Evolutionary conservation across 345 rosid genomes (phyloP).

Genomic region (Populus davidiana): DNA sequence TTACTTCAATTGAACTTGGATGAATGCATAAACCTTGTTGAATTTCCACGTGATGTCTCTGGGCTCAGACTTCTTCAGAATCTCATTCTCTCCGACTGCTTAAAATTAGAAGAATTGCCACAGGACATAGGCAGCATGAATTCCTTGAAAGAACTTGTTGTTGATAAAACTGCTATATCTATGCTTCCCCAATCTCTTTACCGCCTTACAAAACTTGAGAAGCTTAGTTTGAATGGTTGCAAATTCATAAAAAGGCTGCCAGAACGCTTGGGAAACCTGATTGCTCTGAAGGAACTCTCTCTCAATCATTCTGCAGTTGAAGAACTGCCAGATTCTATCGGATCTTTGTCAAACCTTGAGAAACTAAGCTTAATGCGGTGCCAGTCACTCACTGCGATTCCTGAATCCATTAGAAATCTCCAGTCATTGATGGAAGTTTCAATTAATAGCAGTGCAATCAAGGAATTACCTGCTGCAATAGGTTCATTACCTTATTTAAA

Average conservation of each 20-base stretch:
- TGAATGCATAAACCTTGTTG: slow-evolving; percentile 33
- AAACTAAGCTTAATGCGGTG: slow-evolving; percentile 35
- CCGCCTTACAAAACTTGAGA: slow-evolving; percentile 41
- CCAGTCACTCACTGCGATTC: slow-evolving; percentile 26
- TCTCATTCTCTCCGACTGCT: slow-evolving; percentile 41
- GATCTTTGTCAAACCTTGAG: slow-evolving; percentile 38
- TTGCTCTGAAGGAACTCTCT: slow-evolving; percentile 35
- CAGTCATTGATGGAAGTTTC: slow-evolving; percentile 27
- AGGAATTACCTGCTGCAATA: slow-evolving; percentile 41
- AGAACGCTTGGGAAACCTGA: slow-evolving; percentile 28
- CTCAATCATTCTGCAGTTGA: slow-evolving; percentile 35
- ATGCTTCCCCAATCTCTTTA: slow-evolving; percentile 43
- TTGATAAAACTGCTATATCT: slow-evolving; percentile 38
- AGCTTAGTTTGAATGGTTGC: slow-evolving; percentile 36
- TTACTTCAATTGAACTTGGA: slow-evolving; percentile 40
- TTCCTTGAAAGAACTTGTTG: slow-evolving; percentile 43
- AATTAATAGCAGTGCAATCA: slow-evolving; percentile 20
- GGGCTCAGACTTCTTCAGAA: slow-evolving; percentile 42
- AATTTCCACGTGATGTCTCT: slow-evolving; percentile 40
- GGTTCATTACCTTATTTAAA: slow-evolving; percentile 40
- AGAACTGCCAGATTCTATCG: slow-evolving; percentile 38
- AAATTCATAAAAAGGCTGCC: slow-evolving; percentile 33
- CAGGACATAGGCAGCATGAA: slow-evolving; percentile 37
- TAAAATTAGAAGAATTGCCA: slow-evolving; percentile 37
- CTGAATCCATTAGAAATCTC: slow-evolving; percentile 40